Base-by-base conservation (phyloP, 2,329 filamentous ascomycete genomes). In the Mariannaea sp. region DNA sequence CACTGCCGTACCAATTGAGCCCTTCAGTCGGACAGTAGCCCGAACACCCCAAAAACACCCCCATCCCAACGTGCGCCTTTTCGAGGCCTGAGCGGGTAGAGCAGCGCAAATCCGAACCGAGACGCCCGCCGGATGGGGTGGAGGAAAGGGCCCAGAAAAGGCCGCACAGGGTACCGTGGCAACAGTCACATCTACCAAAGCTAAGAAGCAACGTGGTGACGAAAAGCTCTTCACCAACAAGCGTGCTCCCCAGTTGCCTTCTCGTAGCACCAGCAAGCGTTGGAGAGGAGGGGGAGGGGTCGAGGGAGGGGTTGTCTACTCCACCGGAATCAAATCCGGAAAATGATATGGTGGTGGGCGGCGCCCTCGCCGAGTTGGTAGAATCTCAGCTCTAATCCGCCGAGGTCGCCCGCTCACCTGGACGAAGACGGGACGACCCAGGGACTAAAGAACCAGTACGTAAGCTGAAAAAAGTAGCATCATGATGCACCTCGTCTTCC, bases 1-100 rank as follows among this genome's bases (percentile, higher is more conserved):
- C 59, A 66, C 63, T 65, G 56, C 63, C 63, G 63, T 65, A 53
- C 63, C 63, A 66, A 66, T 65, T 53, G 63, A 65, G 40, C 57
- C 58, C 55, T 8, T 57, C 50, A 41, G 59, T 65, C 63, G 63
- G 63, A 66, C 61, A 65, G 64, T 58, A 65, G 55, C 56, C 63
- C 63, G 63, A 65, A 5, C 22, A 24, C 22, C 22, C n/a, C n/a
- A n/a, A 24, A 24, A 8, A 48, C 53, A n/a, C n/a, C n/a, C n/a
- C n/a, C n/a, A n/a, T n/a, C 61, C 63, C 61, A 66, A 65, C 59
- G 30, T 49, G 56, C 58, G 55, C 54, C 53, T 55, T 20, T 35
- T 39, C 6, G 32, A 47, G 35, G 36, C 47, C 39, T 43, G 20
- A 39, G 38, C 33, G 32, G 32, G 7, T 44, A 58, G 49, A 40